A percentile compares a stretch with the other conserved stretches of the same genome.
Conservation (phyloP, 2,329 filamentous ascomycete genomes). For the Xylariaceae sp. region DNA sequence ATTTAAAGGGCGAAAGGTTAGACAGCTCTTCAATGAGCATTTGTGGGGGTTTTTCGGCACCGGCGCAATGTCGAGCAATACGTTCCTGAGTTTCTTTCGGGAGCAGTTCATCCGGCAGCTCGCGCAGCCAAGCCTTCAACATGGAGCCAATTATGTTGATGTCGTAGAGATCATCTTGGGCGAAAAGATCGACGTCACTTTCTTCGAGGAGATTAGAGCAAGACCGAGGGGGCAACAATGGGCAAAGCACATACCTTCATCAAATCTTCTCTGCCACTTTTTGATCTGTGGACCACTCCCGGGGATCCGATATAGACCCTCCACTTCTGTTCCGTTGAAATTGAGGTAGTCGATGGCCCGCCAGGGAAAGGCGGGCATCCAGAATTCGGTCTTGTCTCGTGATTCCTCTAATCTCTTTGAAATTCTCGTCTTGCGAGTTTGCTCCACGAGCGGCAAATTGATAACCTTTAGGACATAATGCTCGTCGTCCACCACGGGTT, state of each 20-base stretch:
- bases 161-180: conserved; percentile 82
- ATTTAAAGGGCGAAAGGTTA: conserved; percentile 92
- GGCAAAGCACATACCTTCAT: conserved; percentile 55
- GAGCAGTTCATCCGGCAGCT: conserved; percentile 90
- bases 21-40: conserved; percentile 86
- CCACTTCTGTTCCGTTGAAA: conserved; percentile 88
- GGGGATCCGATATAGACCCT: conserved; percentile 87
- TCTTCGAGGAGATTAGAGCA: conserved; percentile 44
- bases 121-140: conserved; percentile 92
- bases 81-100: conserved; percentile 77
- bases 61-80: conserved; percentile 72
- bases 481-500: conserved; percentile 66
- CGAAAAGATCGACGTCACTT: conserved; percentile 83
- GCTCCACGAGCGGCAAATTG: conserved; percentile 78
- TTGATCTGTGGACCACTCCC: conserved; percentile 87
- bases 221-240: background rate
- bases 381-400: conserved; percentile 93
- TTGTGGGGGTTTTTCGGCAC: conserved; percentile 74
- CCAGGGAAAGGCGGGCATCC: conserved; percentile 97
- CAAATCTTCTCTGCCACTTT: conserved; percentile 88
- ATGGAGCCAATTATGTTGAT: conserved; percentile 95
- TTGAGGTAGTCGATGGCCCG: conserved; percentile 94
- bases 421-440: conserved; percentile 85
- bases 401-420: conserved; percentile 84
- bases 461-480: conserved; percentile 81